phyloP scores from a whole-genome alignment of 306 rosid genomes.

The Mimosa pudica region DNA sequence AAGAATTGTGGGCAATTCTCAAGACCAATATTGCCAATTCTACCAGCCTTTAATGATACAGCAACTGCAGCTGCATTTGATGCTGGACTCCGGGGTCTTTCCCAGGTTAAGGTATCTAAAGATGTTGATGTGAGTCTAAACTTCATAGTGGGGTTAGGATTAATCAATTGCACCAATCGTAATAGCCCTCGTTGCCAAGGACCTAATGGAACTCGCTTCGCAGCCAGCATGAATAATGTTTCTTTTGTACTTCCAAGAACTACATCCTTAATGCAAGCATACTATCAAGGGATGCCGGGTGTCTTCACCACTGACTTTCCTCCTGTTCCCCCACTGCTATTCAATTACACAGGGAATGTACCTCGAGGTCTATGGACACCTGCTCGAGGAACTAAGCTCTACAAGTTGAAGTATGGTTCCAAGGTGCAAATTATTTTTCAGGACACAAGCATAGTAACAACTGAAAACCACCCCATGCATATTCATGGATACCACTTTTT shows the following conservation, averaged over 20 bases:
- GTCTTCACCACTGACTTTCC: slow-evolving; percentile 87
- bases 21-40: slow-evolving; percentile 53
- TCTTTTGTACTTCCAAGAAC: slow-evolving; percentile 73
- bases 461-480: slow-evolving; percentile 94
- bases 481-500: slow-evolving; percentile 91
- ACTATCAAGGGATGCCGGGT: slow-evolving; percentile 68
- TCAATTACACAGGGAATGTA: slow-evolving; percentile 83
- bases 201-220: slow-evolving; percentile 92
- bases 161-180: slow-evolving; percentile 78
- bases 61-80: slow-evolving; percentile 67
- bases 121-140: slow-evolving; percentile 52
- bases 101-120: slow-evolving; percentile 47
- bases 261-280: slow-evolving; percentile 86
- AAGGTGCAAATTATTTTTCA: slow-evolving; percentile 73
- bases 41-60: slow-evolving; percentile 76
- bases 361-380: slow-evolving; percentile 84
- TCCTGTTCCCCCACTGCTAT: slow-evolving; percentile 73
- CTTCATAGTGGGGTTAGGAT: slow-evolving; percentile 76
- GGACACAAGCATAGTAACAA: slow-evolving; percentile 82
- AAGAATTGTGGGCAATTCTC: slow-evolving; percentile 38
- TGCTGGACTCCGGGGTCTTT: slow-evolving; percentile 56
- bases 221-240: slow-evolving; percentile 87
- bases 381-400: slow-evolving; percentile 60
- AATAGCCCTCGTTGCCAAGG: slow-evolving; percentile 93
- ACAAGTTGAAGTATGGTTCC: slow-evolving; percentile 72